These are phyloP conservation scores for Plenodomus tracheiphilus DNA, from an alignment of 2,329 filamentous ascomycete genomes.

Conservation along the genomic window DNA sequence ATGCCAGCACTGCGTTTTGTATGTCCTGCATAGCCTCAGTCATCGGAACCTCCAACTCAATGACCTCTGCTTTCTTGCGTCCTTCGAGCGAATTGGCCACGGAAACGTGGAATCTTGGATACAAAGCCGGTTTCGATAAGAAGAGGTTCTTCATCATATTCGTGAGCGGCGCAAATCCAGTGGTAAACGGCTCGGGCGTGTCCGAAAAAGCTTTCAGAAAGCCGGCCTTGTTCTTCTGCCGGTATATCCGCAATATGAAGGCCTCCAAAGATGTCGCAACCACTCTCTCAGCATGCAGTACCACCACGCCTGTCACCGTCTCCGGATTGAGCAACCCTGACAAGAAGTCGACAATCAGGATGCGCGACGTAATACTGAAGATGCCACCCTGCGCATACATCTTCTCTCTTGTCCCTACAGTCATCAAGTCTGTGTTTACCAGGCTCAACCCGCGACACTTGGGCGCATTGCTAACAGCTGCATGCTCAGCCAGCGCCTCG, in stretches of 20 bases:
- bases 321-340: constrained; percentile 80
- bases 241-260: constrained; percentile 90
- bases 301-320: constrained; percentile 82
- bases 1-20: constrained; percentile 92
- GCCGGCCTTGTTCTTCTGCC: constrained; percentile 90
- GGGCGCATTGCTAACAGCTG: constrained; percentile 80
- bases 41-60: constrained; percentile 96
- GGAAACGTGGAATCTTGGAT: constrained; percentile 90
- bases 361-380: constrained; percentile 94
- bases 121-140: constrained; percentile 82
- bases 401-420: constrained; percentile 82
- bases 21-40: constrained; percentile 91
- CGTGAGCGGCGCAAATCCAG: constrained; percentile 83
- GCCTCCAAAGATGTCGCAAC: constrained; percentile 88
- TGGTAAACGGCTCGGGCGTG: constrained; percentile 85
- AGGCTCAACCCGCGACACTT: constrained; percentile 83
- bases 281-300: constrained; percentile 85
- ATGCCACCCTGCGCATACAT: constrained; percentile 89
- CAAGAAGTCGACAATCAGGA: constrained; percentile 89
- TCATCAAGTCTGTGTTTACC: constrained; percentile 94
- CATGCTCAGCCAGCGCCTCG: constrained; percentile 92
- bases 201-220: constrained; percentile 98
- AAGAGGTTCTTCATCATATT: constrained; percentile 94
- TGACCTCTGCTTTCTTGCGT: constrained; percentile 90
- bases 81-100: constrained; percentile 90